Conservation (phyloP, 345 rosid genomes). For the Abelmoschus esculentus region DNA sequence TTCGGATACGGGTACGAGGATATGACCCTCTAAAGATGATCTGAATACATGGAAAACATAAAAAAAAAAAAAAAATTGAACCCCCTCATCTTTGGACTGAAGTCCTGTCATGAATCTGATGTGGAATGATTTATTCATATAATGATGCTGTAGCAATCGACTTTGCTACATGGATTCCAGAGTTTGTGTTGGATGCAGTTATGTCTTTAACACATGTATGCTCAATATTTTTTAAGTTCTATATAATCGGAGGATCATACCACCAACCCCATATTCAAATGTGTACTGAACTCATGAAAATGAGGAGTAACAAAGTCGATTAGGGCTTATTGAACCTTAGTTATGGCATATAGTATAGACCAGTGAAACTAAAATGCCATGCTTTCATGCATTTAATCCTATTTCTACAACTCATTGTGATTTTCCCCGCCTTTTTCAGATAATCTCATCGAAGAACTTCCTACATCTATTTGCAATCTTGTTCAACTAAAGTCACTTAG, state of each 20-base stretch:
- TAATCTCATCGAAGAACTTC: slow-evolving; percentile 70
- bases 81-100: too few relatives aligned
- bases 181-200: not conserved
- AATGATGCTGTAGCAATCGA: too few relatives aligned
- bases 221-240: not conserved
- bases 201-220: not conserved
- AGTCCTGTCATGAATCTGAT: too few relatives aligned
- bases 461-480: slow-evolving; percentile 74
- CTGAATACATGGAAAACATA: not conserved
- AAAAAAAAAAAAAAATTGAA: too few relatives aligned
- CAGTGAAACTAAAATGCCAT: not conserved
- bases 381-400: not conserved
- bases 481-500: slow-evolving; percentile 67
- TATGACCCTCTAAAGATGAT: not conserved
- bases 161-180: not conserved
- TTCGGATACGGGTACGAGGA: not conserved
- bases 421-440: slow-evolving; percentile 40
- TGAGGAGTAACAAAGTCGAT: not conserved
- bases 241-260: not conserved
- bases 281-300: not conserved
- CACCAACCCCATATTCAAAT: not conserved
- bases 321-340: not conserved
- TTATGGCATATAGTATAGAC: not conserved
- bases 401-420: not conserved
- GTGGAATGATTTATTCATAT: too few relatives aligned